phyloP scores from a whole-genome alignment of 2,329 filamentous ascomycete species.

The Phoma sp. region DNA sequence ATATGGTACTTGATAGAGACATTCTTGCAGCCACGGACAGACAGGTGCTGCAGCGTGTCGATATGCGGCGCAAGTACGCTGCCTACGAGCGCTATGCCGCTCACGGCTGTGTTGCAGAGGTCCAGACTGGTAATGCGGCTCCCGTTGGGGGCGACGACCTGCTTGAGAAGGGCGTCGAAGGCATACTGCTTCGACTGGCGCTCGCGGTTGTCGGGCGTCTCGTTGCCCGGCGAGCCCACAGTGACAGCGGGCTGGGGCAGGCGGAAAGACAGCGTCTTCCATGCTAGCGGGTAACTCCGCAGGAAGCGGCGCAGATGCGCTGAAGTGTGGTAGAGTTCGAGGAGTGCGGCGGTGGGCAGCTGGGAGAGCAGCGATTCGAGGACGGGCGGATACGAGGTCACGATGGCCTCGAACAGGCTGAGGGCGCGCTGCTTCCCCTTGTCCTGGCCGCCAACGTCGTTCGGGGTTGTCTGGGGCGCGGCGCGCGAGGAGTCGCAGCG shows the following conservation, averaged over 20 bases:
- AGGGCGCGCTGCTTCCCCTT: conserved; percentile 22
- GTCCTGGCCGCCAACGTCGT: background rate
- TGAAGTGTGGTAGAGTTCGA: conserved; percentile 65
- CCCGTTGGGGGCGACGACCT: conserved; percentile 62
- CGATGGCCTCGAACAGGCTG: conserved; percentile 58
- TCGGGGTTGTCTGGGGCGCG: background rate
- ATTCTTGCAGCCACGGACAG: conserved; percentile 68
- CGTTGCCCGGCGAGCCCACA: conserved; percentile 47
- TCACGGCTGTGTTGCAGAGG: conserved; percentile 66
- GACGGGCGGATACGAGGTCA: conserved; percentile 63
- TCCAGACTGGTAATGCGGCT: conserved; percentile 63
- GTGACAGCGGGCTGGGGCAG: conserved; percentile 51
- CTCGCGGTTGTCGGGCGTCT: conserved; percentile 48
- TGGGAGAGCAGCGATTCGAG: conserved; percentile 65
- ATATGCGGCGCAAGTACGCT: conserved; percentile 61
- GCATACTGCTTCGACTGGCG: conserved; percentile 64
- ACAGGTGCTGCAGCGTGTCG: conserved; percentile 63
- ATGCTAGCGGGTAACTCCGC: conserved; percentile 63
- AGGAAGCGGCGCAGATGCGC: conserved; percentile 61
- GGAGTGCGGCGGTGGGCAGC: conserved; percentile 61
- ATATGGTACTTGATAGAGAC: conserved; percentile 70
- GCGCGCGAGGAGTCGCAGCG: conserved; percentile 19
- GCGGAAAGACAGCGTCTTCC: conserved; percentile 66
- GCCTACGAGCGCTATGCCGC: conserved; percentile 61
- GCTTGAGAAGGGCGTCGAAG: conserved; percentile 63